Base-by-base conservation (phyloP, 306 rosid genomes). In the Quercus mongolica region DNA sequence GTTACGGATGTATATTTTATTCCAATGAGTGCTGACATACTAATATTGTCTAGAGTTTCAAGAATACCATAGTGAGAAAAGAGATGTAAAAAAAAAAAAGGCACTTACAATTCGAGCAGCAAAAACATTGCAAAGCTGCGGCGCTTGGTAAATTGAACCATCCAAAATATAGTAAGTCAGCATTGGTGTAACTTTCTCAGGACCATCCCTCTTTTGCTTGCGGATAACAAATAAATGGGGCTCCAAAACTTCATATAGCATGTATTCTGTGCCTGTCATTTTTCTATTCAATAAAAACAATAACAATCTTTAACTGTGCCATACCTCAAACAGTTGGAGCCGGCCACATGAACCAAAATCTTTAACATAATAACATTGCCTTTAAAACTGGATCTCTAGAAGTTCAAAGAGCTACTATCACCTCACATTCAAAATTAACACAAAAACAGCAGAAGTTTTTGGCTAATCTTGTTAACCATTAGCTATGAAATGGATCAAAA, bases 61-160 rank as follows among this genome's bases (percentile, higher is more conserved):
- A 41, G 70, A 28, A 5, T 33, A 73, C 56, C 0, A 23, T 7
- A 30, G n/a, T 17, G 52, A 55, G 52, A 69, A 44, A 74, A 74
- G 54, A 23, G 9, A 49, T 49, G 46, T 49, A 0, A 49, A 49
- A 49, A 46, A 8, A 69, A 52, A 58, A 26, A 76, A 1, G 80
- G 69, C 54, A 64, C 92, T 78, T 75, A 92, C 99, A 78, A 92
- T 81, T 81, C 97, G 89, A 75, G 97, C 90, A n/a, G 97, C 92
- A 72, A 95, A 91, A 73, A 92, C 97, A 90, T 83, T 95, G 88
- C 89, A 85, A 4, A 95, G 95, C 52, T 95, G 99, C 0, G 99
- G 99, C 75, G 98, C 91, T 81, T 95, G 99, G 84, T 95, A 95
- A 26, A 92, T 91, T 1, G 98, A 92, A 78, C 99, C 98, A 80